phyloP scores from a whole-genome alignment of 169 alveolate species.

The Cryptosporidium andersoni region DNA sequence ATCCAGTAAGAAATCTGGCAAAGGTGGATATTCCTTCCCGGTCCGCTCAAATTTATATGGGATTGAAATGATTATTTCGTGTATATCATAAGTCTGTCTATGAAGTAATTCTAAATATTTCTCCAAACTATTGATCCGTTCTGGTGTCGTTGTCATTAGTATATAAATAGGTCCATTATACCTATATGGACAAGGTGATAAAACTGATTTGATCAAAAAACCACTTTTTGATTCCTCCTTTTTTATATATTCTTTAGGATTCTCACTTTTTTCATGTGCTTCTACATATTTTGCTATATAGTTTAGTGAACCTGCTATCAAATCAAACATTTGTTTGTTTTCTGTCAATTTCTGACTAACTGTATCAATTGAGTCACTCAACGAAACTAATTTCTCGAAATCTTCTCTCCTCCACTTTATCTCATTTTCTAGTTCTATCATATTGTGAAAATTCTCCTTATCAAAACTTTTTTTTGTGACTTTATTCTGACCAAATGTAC shows the following conservation, averaged over 20 bases:
- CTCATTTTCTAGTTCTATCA: background rate
- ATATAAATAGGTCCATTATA: slow-evolving; percentile 67
- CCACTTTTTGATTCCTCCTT: slow-evolving; percentile 64
- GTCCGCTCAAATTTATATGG: slow-evolving; percentile 65
- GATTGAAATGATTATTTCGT: slow-evolving; percentile 47
- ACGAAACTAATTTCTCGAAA: background rate
- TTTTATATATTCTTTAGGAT: slow-evolving; percentile 9
- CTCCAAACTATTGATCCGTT: slow-evolving; percentile 43
- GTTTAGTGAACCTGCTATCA: slow-evolving; percentile 44
- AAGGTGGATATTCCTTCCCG: slow-evolving; percentile 71
- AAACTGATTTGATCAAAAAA: slow-evolving; percentile 20
- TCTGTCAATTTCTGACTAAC: slow-evolving; percentile 39
- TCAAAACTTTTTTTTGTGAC: background rate
- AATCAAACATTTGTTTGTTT: slow-evolving; percentile 65
- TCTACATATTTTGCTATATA: slow-evolving; percentile 55
- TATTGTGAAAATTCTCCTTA: too few species aligned
- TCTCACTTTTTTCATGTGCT: slow-evolving; percentile 61
- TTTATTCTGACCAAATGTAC: background rate
- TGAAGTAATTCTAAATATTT: slow-evolving; percentile 25
- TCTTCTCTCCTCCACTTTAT: background rate
- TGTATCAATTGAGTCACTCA: slow-evolving; percentile 20
- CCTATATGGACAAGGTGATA: slow-evolving; percentile 63
- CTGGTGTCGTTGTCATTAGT: slow-evolving; percentile 67
- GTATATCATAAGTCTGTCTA: slow-evolving; percentile 67
- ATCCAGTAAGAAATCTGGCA: slow-evolving; percentile 50